Evolutionary conservation across 2,329 filamentous ascomycete genomes (phyloP).

Genomic region (Diaporthe destruens): DNA sequence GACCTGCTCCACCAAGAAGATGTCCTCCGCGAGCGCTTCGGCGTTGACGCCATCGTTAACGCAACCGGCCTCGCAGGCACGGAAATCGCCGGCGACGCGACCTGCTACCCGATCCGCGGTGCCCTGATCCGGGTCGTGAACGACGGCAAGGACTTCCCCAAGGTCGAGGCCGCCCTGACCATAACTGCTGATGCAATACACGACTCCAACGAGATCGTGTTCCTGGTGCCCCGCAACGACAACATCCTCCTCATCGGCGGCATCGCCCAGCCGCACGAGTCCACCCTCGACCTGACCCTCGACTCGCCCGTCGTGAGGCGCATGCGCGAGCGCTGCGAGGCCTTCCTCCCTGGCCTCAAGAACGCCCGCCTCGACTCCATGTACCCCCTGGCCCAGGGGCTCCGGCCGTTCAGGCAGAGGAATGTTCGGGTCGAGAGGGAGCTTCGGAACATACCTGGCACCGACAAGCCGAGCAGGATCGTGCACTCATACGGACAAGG

Average conservation of each 20-base stretch:
- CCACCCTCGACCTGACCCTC: constrained; percentile 54
- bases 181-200: constrained; percentile 55
- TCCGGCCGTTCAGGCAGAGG: constrained; percentile 54
- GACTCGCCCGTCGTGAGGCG: constrained; percentile 54
- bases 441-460: constrained; percentile 45
- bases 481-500: constrained; percentile 61
- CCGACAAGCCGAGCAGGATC: constrained; percentile 49
- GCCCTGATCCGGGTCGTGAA: constrained; percentile 60
- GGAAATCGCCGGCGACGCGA: constrained; percentile 54
- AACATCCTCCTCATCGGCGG: constrained; percentile 57
- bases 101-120: constrained; percentile 58
- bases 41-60: constrained; percentile 59
- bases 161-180: constrained; percentile 55
- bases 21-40: constrained; percentile 49
- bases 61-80: constrained; percentile 55
- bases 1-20: constrained; percentile 54
- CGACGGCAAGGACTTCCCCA: constrained; percentile 57
- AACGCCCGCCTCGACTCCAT: constrained; percentile 54
- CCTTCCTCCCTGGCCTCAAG: constrained; percentile 56
- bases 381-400: constrained; percentile 58
- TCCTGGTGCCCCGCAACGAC: constrained; percentile 59
- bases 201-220: constrained; percentile 55
- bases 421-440: constrained; percentile 60
- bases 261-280: constrained; percentile 54
- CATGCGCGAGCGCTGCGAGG: constrained; percentile 59